Evolutionary conservation across 2,329 filamentous ascomycete species (phyloP).

Genomic region (Ascocoryne sarcoides): DNA sequence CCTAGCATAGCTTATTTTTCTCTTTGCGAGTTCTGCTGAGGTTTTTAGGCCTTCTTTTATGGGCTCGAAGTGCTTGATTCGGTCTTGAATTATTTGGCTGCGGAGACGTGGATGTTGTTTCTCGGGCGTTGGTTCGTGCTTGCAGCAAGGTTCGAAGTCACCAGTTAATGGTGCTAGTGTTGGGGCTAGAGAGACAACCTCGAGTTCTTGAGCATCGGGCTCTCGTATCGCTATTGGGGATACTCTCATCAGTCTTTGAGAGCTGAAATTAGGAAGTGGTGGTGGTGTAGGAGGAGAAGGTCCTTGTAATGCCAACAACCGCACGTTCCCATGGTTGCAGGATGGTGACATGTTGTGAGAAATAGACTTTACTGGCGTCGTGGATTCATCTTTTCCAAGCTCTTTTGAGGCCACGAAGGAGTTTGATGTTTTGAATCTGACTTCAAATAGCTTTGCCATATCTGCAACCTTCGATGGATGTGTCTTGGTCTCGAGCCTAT

Average conservation of each 20-base stretch:
- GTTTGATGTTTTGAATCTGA: not conserved
- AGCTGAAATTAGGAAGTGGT: not conserved
- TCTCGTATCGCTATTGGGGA: not conserved
- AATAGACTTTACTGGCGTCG: not conserved
- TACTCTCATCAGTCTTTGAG: not conserved
- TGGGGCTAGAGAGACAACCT: too few species aligned
- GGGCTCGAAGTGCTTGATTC: constrained; percentile 20
- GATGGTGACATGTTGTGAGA: not conserved
- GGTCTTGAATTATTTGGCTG: constrained; percentile 19
- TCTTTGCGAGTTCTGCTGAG: not conserved
- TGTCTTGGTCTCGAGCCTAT: not conserved
- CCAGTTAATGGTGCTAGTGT: too few species aligned
- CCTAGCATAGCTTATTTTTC: constrained; percentile 9
- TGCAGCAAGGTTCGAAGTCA: too few species aligned
- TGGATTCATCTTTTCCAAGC: not conserved
- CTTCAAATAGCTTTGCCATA: constrained; percentile 21
- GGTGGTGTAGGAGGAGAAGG: not conserved
- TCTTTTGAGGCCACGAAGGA: not conserved
- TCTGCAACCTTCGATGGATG: constrained; percentile 15
- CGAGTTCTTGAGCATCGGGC: too few species aligned
- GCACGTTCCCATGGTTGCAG: too few species aligned
- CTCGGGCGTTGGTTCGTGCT: constrained; percentile 3
- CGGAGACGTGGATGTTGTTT: constrained; percentile 5
- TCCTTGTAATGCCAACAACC: not conserved
- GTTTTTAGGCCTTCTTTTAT: not conserved